Evolutionary conservation across 768 basidiomycete genomes (phyloP), one percentile per base, ranked within the genome.

Genomic region (Strobilomyces echinocephalus): DNA sequence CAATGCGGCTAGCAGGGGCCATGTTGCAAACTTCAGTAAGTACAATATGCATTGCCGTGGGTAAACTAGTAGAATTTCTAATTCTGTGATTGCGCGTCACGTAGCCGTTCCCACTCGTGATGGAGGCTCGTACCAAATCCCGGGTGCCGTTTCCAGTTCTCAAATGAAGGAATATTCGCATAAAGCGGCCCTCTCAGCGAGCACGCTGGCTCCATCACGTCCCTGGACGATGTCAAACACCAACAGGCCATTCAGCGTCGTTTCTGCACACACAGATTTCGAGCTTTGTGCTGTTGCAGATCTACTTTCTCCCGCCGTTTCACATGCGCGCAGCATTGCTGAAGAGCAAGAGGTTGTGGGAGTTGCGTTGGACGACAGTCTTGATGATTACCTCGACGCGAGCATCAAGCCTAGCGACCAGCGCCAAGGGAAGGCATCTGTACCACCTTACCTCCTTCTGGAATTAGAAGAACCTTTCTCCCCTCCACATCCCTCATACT

Each of bases 221-320:
- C 45, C n/a, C 34, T 55, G 57, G 47, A 58, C 64, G 9, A 66
- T 63, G 52, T 57, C 62, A 11, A 67, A 62, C n/a, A 64, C 66
- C 38, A 52, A 21, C 11, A 74, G 77, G 52, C 56, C 71, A 28
- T 62, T 63, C 46, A 82, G 79, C 56, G 59, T 71, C 20, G 72
- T 80, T 31, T 81, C 80, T 4, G 64, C 74, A 8, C 67, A 71
- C 12, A 79, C 79, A 10, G 81, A 82, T 46, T 60, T 67, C 30
- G 81, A 82, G 54, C 71, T 82, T 14, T 63, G 72, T n/a, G 77
- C 75, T n/a, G 65, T 82, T 44, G 74, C 76, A 2, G 79, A 79
- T 28, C 64, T 80, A 39, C 69, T 82, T 52, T 70, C 75, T 11
- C 69, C 72, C 1, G 56, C 67, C 30, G 57, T 72, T 20, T 63